phyloP scores from a whole-genome alignment of 345 rosid genomes.

The Camelina laxa region DNA sequence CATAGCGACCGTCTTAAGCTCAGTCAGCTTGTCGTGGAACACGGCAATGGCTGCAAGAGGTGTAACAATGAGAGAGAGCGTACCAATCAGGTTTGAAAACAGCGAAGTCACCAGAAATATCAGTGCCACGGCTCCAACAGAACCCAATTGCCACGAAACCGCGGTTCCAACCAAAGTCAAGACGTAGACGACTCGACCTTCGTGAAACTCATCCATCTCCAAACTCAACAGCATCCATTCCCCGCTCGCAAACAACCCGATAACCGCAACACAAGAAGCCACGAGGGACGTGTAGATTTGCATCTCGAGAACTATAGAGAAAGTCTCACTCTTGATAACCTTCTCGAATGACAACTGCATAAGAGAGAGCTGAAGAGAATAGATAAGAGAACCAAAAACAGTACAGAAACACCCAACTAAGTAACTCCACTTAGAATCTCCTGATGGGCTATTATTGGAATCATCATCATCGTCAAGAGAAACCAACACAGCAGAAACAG shows the following conservation, averaged over 20 bases:
- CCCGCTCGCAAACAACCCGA: slow-evolving; percentile 50
- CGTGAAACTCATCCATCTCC: slow-evolving; percentile 47
- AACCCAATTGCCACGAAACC: slow-evolving; percentile 48
- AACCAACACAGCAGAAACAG: slow-evolving; percentile 73
- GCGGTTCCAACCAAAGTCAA: slow-evolving; percentile 46
- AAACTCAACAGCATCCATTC: slow-evolving; percentile 41
- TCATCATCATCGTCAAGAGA: slow-evolving; percentile 69
- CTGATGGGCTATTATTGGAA: slow-evolving; percentile 56
- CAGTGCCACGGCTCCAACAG: slow-evolving; percentile 43
- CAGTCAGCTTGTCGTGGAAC: slow-evolving; percentile 42
- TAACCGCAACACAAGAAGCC: slow-evolving; percentile 40
- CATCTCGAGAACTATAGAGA: slow-evolving; percentile 51
- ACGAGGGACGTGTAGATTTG: slow-evolving; percentile 56
- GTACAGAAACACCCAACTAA: slow-evolving; percentile 62
- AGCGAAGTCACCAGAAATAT: slow-evolving; percentile 48
- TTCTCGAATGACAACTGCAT: slow-evolving; percentile 79
- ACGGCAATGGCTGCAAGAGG: slow-evolving; percentile 44
- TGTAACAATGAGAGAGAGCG: slow-evolving; percentile 38
- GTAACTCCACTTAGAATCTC: slow-evolving; percentile 47
- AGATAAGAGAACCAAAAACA: slow-evolving; percentile 69
- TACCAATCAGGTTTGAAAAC: slow-evolving; percentile 49
- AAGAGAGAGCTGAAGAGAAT: slow-evolving; percentile 81
- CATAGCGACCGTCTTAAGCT: slow-evolving; percentile 43
- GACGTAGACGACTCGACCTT: slow-evolving; percentile 41
- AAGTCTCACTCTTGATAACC: slow-evolving; percentile 43